These are phyloP conservation scores for Penicillium sp. DNA, from an alignment of 2,329 filamentous ascomycete genomes.

Conservation along the genomic window DNA sequence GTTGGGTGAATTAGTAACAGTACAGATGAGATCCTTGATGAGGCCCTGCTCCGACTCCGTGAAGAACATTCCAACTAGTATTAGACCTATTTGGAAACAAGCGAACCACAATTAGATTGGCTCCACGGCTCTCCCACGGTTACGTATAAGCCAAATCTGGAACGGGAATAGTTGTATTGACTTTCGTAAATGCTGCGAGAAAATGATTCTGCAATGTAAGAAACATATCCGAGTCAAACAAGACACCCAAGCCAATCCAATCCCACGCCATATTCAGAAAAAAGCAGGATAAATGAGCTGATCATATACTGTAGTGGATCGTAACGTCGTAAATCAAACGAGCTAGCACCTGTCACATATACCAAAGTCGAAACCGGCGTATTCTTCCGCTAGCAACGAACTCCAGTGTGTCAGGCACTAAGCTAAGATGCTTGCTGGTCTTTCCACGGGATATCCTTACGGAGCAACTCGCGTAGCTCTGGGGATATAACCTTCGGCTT, in stretches of 20 bases:
- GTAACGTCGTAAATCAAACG: neutral
- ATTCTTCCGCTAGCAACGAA: neutral
- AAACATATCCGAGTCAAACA: neutral
- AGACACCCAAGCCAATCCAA: neutral
- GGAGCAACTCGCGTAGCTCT: constrained; percentile 59
- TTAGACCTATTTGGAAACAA: neutral
- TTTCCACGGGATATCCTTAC: constrained; percentile 53
- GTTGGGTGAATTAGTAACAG: neutral
- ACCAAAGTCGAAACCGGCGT: too few relatives aligned
- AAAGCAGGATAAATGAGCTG: neutral
- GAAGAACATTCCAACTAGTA: neutral
- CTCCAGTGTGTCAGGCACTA: neutral
- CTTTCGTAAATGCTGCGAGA: neutral
- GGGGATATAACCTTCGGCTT: constrained; percentile 57
- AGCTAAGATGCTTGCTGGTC: constrained; percentile 13
- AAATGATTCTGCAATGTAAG: neutral
- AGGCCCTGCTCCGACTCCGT: neutral
- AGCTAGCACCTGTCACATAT: neutral
- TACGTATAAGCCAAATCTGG: neutral
- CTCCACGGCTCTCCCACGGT: neutral
- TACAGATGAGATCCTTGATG: neutral
- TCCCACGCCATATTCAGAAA: neutral
- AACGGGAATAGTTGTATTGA: neutral
- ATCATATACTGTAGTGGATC: neutral
- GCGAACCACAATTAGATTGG: neutral